Base-by-base conservation (phyloP, 2,329 filamentous ascomycete species). In the Trichoderma sp. region DNA sequence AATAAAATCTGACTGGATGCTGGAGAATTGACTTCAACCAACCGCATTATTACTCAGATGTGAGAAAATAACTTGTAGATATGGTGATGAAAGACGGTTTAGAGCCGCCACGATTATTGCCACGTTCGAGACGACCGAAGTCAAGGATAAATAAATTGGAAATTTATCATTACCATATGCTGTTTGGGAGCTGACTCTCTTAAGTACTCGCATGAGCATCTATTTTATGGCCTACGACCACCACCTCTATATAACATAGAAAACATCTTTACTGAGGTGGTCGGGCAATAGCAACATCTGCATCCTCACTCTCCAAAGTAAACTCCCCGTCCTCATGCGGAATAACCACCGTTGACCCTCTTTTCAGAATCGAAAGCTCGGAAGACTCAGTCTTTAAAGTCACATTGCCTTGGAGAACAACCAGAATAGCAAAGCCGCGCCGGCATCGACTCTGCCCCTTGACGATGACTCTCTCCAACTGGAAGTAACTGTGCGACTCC, bases 331-430 rank as follows among this genome's bases (percentile, higher is more conserved):
- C 74, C 18, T 60, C 74, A 65, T 70, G 43, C 5, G 74, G 61
- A 34, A 75, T 63, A 1, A 76, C 74, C 28, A 74, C 68, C 8
- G 74, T 75, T 18, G 70, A 70, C 4, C 74, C 74, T 68, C 63
- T 73, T 0, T 21, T 70, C 21, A 76, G 30, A 9, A 30, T 67
- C 14, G 73, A 56, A 3, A 36, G 18, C 60, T 73, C 30, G 4
- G 30, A 58, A 12, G 12, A n/a, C 3, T 64, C 56, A 21, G 73
- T 74, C 28, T 21, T 70, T 28, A 74, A 30, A 14, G 34, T 1
- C 72, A 72, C 6, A 67, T 69, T 18, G 39, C 39, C 39, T 9
- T 43, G 39, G 15, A 75, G 51, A 21, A 75, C 71, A 47, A 75
- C 70, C 4, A 75, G 21, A 56, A 75, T 69, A 32, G 71, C 73